Conservation (phyloP, 2,329 filamentous ascomycete genomes). For the Furcasterigmium sp. region DNA sequence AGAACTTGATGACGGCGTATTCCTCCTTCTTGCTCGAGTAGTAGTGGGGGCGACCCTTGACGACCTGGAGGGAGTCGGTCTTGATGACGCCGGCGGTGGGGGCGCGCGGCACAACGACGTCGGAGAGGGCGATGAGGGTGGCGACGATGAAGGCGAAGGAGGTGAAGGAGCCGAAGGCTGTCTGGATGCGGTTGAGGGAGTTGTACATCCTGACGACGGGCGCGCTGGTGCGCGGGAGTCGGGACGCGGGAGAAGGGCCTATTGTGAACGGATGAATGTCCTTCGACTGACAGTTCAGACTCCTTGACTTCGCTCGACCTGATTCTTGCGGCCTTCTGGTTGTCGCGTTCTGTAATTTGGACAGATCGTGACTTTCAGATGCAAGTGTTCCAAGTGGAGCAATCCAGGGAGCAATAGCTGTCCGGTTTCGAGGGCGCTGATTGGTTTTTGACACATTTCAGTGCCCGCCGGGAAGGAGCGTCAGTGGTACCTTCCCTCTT, state of each 20-base stretch:
- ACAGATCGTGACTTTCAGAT: too few species aligned
- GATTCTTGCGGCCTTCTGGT: too few species aligned
- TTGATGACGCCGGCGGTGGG: constrained; percentile 58
- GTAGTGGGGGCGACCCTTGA: constrained; percentile 92
- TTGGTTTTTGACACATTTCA: too few species aligned
- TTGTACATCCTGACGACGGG: constrained; percentile 65
- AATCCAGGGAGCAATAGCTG: too few species aligned
- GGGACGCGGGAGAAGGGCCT: background rate
- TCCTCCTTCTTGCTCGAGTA: constrained; percentile 91
- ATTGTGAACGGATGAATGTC: too few species aligned
- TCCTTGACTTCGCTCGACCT: too few species aligned
- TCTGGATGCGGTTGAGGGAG: constrained; percentile 77
- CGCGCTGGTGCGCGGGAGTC: background rate
- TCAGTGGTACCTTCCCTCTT: too few species aligned
- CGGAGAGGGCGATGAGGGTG: constrained; percentile 73
- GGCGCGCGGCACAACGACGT: constrained; percentile 63
- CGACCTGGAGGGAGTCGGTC: constrained; percentile 76
- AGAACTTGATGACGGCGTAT: constrained; percentile 91
- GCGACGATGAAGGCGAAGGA: constrained; percentile 82
- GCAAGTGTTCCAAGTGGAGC: too few species aligned
- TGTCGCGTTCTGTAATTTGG: too few species aligned
- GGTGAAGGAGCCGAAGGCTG: constrained; percentile 97
- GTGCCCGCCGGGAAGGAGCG: too few species aligned
- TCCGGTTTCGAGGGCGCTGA: too few species aligned
- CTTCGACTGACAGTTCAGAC: too few species aligned